These are phyloP conservation scores for Fusarium equiseti DNA, from an alignment of 2,329 filamentous ascomycete genomes.

Conservation along the genomic window DNA sequence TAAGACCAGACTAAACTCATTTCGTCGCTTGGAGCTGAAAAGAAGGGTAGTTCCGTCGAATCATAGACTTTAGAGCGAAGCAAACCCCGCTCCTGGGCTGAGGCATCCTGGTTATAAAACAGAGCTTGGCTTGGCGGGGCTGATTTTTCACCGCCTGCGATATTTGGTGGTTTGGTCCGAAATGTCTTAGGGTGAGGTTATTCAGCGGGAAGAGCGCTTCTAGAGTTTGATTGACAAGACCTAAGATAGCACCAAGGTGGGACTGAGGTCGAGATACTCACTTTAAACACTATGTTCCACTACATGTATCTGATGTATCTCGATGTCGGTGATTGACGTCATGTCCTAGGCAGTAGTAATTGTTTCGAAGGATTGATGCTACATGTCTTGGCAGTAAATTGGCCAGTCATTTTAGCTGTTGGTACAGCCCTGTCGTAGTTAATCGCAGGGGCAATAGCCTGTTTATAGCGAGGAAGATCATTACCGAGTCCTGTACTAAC, in stretches of 20 bases:
- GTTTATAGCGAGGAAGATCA: neutral
- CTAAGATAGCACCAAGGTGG: neutral
- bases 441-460: neutral
- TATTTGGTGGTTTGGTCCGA: neutral
- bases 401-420: neutral
- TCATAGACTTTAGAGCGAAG: neutral
- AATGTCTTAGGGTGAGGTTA: neutral
- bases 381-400: neutral
- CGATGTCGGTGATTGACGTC: neutral
- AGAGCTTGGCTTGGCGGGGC: neutral
- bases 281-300: neutral
- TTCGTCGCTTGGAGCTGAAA: slow-evolving; percentile 1
- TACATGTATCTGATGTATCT: too few relatives aligned
- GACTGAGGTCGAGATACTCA: too few relatives aligned
- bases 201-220: neutral
- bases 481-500: neutral
- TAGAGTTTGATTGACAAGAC: neutral
- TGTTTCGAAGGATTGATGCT: neutral
- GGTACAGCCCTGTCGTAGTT: neutral
- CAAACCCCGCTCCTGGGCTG: neutral
- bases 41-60: neutral
- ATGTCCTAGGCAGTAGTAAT: neutral
- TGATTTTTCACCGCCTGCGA: neutral
- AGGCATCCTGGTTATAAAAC: slow-evolving; percentile 1
- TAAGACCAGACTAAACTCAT: neutral